phyloP scores from a whole-genome alignment of 75 land plant species.

The Azolla pinnata region DNA sequence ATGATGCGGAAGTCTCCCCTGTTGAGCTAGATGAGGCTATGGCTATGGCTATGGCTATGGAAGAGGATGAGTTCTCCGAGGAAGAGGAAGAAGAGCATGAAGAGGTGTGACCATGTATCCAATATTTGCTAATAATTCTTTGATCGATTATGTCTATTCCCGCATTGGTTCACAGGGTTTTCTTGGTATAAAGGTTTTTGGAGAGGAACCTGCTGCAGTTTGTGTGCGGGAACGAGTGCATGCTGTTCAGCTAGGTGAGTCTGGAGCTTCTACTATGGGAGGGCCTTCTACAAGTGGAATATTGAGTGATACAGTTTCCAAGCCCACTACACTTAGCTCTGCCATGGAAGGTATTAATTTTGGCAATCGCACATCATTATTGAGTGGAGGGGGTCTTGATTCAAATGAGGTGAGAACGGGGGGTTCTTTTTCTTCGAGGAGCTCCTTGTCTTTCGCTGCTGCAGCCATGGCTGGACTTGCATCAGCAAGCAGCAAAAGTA shows the following conservation, averaged over 20 bases:
- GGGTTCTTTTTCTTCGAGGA: constrained; percentile 44
- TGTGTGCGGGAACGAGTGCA: constrained; percentile 81
- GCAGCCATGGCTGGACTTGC: constrained; percentile 90
- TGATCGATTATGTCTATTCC: too few relatives aligned
- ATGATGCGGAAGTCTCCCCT: constrained; percentile 74
- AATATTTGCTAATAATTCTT: neutral
- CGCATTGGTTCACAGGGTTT: too few relatives aligned
- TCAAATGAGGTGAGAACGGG: constrained; percentile 42
- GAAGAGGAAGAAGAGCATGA: constrained; percentile 91
- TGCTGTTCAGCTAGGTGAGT: constrained; percentile 87
- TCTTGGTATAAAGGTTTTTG: constrained; percentile 41
- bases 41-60: constrained; percentile 77
- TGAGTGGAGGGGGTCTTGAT: constrained; percentile 39
- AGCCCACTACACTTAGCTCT: constrained; percentile 38
- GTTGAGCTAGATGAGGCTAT: constrained; percentile 78
- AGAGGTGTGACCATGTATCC: constrained; percentile 33
- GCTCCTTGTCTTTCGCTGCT: constrained; percentile 91
- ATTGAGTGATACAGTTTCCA: constrained; percentile 34
- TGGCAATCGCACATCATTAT: constrained; percentile 31
- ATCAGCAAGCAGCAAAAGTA: constrained; percentile 50
- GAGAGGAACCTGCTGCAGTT: constrained; percentile 62
- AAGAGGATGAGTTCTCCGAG: constrained; percentile 95
- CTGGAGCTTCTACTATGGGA: constrained; percentile 37
- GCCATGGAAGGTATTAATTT: constrained; percentile 13
- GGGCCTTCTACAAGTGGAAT: constrained; percentile 31